Evolutionary conservation across 495 filamentous ascomycete genomes (phyloP), one percentile per base, ranked within the genome.

Genomic region (Talaromyces stipitatus): DNA sequence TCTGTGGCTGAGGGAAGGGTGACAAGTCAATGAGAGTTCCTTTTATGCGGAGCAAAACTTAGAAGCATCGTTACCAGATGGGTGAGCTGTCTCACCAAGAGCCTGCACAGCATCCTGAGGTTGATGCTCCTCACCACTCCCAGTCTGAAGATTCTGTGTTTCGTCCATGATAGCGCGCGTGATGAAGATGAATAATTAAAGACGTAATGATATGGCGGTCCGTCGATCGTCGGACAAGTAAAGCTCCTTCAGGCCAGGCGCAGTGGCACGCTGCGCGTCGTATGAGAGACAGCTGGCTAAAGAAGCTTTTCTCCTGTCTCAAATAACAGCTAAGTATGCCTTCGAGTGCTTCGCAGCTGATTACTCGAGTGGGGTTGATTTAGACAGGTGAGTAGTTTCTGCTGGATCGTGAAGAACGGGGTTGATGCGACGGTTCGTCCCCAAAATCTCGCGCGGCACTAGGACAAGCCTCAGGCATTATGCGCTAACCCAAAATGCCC

Each of bases 1-100:
- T 70, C 71, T 64, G 67, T 66, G 59, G 60, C 58, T 64, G 45
- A 47, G 32, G 20, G 54, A 61, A 57, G 30, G 50, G 53, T 57
- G 59, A 57, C 61, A 55, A 50, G 28, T 30, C 24, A 43, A 45
- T 26, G 12, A 41, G 12, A 22, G 26, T 59, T 24, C 28, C 57
- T 56, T 50, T 54, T 51, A 47, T 41, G 36, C 28, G 47, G 32
- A 32, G 27, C 28, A 24, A 18, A 47, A 29, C 7, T 6, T 2
- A 30, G 36, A 50, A 57, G 62, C 69, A n/a, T n/a, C n/a, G n/a
- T 32, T 62, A 74, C 70, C 74, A 48, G 71, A 73, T 45, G 64
- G 60, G 53, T 63, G 52, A 43, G 60, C 66, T 48, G 59, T 54
- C n/a, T 59, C 57, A 43, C 60, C 65, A 32, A 62, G 58, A 55